These are phyloP conservation scores for Neocatenulostroma microsporum DNA, from an alignment of 2,329 filamentous ascomycete species.

Conservation along the genomic window DNA sequence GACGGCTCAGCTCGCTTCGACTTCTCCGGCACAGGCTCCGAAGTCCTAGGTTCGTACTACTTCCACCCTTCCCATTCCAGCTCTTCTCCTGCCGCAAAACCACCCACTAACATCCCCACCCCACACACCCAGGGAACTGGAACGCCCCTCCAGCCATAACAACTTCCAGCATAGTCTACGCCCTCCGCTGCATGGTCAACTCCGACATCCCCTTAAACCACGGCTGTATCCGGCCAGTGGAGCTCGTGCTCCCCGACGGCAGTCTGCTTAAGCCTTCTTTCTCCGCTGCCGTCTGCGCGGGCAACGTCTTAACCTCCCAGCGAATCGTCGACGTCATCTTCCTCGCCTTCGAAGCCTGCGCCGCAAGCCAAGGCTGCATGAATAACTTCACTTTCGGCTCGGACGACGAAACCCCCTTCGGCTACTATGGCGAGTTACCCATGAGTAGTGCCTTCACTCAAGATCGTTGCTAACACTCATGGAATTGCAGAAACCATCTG, in stretches of 20 bases:
- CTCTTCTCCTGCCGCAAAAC: no score
- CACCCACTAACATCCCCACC: no score
- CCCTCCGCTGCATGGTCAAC: constrained; percentile 25
- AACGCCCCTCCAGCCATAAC: constrained; percentile 35
- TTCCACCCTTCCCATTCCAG: constrained; percentile 23
- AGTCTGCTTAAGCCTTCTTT: constrained; percentile 25
- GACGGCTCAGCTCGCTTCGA: constrained; percentile 32
- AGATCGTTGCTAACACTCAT: no score
- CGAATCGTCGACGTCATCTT: constrained; percentile 29
- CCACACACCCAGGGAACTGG: no score
- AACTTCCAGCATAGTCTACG: constrained; percentile 31
- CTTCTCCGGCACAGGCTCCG: constrained; percentile 34
- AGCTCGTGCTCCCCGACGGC: constrained; percentile 22
- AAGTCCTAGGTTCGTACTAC: no score
- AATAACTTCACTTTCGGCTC: constrained; percentile 29
- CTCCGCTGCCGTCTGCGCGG: constrained; percentile 24
- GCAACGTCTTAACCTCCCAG: constrained; percentile 27
- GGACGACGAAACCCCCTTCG: no score
- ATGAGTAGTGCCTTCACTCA: no score
- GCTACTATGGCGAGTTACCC: constrained; percentile 19
- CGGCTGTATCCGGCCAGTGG: constrained; percentile 26
- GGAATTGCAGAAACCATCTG: constrained; percentile 32
- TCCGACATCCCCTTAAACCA: constrained; percentile 43
- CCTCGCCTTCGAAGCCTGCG: constrained; percentile 27
- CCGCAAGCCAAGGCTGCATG: constrained; percentile 26